Evolutionary conservation across 345 rosid genomes (phyloP), one percentile per base, ranked within the genome.

Genomic region (Eucalyptus albens): DNA sequence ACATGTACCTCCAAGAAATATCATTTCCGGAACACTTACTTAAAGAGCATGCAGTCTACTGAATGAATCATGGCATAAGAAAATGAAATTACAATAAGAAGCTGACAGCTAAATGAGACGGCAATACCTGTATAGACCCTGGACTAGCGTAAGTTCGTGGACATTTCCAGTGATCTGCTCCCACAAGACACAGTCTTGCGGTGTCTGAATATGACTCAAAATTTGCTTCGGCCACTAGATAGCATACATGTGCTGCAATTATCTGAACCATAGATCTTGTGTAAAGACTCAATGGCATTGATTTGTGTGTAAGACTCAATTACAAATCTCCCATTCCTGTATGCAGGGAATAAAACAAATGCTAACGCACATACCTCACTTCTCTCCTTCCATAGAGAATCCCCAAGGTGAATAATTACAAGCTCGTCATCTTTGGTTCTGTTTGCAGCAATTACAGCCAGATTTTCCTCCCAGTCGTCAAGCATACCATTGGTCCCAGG

Each of bases 401-500:
- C 99, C 85, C 99, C 99, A 45, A 98, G 99, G 91, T 98, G 99
- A 67, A 96, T 93, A 87, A 98, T 94, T 90, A 98, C 99, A 91
- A 96, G 98, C 90, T 97, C 99, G 86, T 98, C 99, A 93, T 94
- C 99, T 90, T 96, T 92, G 80, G 99, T 98, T 93, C 99, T 96
- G 91, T 98, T 98, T 89, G 99, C 99, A 92, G 99, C 92, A 91
- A 98, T 97, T 51, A 96, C 95, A 88, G 99, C 99, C 94, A 98
- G 94, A 93, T 98, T 98, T 90, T 98, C 98, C 92, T 97, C 99
- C 99, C 99, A 98, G 69, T 93, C 97, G 89, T 98, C 98, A 91
- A 98, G 99, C 99, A 98, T 97, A 92, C 95, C 92, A 92, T 93
- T 95, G 88, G 95, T 87, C 90, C 95, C 95, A 90, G 92, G 33